These are phyloP conservation scores for Picea engelmannii DNA, from an alignment of 83 land plant genomes.

Conservation along the genomic window DNA sequence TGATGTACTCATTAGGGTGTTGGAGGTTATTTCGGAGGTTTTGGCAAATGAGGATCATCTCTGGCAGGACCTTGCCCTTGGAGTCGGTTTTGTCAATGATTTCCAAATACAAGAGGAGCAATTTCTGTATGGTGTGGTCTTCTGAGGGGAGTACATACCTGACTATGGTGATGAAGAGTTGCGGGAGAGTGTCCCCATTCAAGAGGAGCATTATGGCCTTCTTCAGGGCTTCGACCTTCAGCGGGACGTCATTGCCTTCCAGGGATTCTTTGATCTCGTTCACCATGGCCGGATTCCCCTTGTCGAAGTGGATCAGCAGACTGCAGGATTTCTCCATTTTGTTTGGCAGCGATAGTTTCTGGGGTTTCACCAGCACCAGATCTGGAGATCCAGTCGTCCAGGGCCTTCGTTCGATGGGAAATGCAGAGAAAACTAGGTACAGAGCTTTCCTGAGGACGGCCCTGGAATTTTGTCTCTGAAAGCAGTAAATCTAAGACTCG, in stretches of 20 bases:
- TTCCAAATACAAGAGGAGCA: constrained; percentile 83
- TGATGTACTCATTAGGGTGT: constrained; percentile 89
- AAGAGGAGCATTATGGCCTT: constrained; percentile 86
- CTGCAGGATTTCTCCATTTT: constrained; percentile 84
- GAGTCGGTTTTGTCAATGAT: constrained; percentile 85
- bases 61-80: constrained; percentile 72
- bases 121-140: constrained; percentile 88
- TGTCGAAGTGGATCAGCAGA: constrained; percentile 78
- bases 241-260: constrained; percentile 66
- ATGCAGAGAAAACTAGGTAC: too few relatives aligned
- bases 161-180: constrained; percentile 87
- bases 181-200: constrained; percentile 84
- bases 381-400: too few relatives aligned
- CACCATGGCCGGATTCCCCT: constrained; percentile 83
- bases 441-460: too few relatives aligned
- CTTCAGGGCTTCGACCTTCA: constrained; percentile 83
- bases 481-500: too few relatives aligned
- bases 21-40: constrained; percentile 86
- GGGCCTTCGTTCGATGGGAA: too few relatives aligned
- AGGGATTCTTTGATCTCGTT: constrained; percentile 86
- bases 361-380: too few relatives aligned
- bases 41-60: constrained; percentile 90
- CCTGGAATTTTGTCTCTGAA: too few relatives aligned
- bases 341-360: too few relatives aligned
- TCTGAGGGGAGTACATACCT: constrained; percentile 86